These are phyloP conservation scores for Podospora anserina DNA, from an alignment of 495 filamentous ascomycete species.

Conservation along the genomic window DNA sequence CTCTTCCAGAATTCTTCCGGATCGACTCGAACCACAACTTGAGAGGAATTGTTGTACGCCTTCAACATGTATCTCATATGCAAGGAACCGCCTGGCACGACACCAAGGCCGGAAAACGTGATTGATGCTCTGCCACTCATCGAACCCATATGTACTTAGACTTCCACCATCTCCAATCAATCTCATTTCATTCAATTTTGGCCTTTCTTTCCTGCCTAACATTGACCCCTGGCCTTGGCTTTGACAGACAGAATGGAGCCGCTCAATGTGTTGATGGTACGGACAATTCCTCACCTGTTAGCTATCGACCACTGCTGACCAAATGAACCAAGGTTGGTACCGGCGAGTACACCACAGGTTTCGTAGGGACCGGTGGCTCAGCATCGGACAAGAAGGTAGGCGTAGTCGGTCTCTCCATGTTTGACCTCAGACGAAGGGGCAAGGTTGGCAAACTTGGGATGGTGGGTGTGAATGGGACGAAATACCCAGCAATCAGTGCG, in stretches of 20 bases:
- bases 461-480: slow-evolving; percentile 83
- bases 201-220: not conserved
- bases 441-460: slow-evolving; percentile 85
- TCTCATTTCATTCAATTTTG: not conserved
- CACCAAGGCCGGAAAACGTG: not conserved
- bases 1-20: slow-evolving; percentile 17
- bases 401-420: slow-evolving; percentile 84
- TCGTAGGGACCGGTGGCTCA: slow-evolving; percentile 73
- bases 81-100: not conserved
- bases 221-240: not conserved
- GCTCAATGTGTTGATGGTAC: slow-evolving; percentile 84
- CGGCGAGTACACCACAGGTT: slow-evolving; percentile 95
- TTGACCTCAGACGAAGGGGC: slow-evolving; percentile 82
- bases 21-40: not conserved
- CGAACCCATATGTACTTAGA: not conserved
- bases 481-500: slow-evolving; percentile 88
- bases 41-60: not conserved
- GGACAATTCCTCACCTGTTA: slow-evolving; percentile 13
- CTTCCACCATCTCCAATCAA: not conserved
- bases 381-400: slow-evolving; percentile 89
- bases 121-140: not conserved
- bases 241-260: slow-evolving; percentile 58
- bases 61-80: not conserved
- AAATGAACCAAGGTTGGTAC: slow-evolving; percentile 61
- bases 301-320: slow-evolving; percentile 19